phyloP scores from a whole-genome alignment of 805 yeast species.

The Hanseniaspora vineae region DNA sequence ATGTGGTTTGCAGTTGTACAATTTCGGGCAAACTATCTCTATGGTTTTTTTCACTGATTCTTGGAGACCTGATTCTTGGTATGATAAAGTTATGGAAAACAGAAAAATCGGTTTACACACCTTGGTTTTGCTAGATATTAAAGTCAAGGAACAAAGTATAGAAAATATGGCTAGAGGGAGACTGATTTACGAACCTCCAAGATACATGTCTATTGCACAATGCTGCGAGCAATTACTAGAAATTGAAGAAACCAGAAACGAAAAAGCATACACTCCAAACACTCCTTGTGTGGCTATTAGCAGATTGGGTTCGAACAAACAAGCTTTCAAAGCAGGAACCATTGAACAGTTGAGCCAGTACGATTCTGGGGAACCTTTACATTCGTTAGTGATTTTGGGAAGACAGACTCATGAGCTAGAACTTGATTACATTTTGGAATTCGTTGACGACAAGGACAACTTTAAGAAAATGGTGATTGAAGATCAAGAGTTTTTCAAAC shows the following conservation, averaged over 20 bases:
- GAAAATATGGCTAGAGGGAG: constrained; percentile 91
- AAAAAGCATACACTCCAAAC: constrained; percentile 66
- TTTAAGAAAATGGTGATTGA: constrained; percentile 32
- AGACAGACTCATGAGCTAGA: constrained; percentile 91
- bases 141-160: constrained; percentile 91
- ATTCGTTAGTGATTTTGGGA: constrained; percentile 81
- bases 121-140: constrained; percentile 74
- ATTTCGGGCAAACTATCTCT: constrained; percentile 95
- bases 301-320: constrained; percentile 78
- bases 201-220: constrained; percentile 86
- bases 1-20: constrained; percentile 88
- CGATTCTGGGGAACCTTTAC: constrained; percentile 91
- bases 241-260: constrained; percentile 65
- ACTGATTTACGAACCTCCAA: constrained; percentile 87
- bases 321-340: constrained; percentile 74
- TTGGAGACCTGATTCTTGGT: constrained; percentile 96
- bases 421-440: constrained; percentile 69
- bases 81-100: constrained; percentile 78
- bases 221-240: constrained; percentile 84
- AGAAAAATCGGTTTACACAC: constrained; percentile 88
- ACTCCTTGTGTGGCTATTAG: constrained; percentile 94
- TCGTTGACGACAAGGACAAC: constrained; percentile 45
- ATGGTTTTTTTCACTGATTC: constrained; percentile 87
- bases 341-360: constrained; percentile 62
- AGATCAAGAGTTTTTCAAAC: constrained; percentile 63